These are phyloP conservation scores for Syncephalastrum contaminatum DNA, from an alignment of 371 early-diverging fungal genomes.

Conservation along the genomic window DNA sequence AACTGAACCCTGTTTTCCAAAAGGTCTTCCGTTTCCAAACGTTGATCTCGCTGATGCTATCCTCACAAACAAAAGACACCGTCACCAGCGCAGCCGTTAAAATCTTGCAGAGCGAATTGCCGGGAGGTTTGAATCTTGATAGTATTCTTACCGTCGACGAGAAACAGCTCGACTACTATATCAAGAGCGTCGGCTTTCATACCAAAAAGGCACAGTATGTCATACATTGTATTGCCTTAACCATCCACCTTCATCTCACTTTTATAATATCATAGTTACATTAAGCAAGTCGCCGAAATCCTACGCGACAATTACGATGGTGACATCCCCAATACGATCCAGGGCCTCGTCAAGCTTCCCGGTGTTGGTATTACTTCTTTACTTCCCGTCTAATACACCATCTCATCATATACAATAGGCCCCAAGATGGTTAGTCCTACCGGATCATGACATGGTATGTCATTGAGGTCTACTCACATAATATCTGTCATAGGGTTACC, in stretches of 20 bases:
- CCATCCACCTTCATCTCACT: neutral
- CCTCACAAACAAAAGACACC: constrained; percentile 96
- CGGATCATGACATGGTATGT: too few relatives aligned
- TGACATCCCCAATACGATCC: constrained; percentile 86
- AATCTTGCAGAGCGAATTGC: constrained; percentile 60
- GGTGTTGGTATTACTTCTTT: constrained; percentile 69
- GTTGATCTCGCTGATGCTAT: constrained; percentile 89
- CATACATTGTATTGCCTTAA: neutral
- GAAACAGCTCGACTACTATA: constrained; percentile 65
- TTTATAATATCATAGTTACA: constrained; percentile 39
- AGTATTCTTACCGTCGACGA: constrained; percentile 58
- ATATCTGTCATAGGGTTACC: constrained; percentile 57
- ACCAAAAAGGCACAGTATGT: constrained; percentile 73
- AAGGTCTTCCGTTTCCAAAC: constrained; percentile 84
- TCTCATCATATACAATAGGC: constrained; percentile 35
- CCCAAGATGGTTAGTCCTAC: constrained; percentile 83
- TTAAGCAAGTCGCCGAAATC: constrained; percentile 77
- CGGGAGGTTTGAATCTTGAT: constrained; percentile 64
- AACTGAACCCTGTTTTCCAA: neutral
- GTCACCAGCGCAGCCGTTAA: constrained; percentile 81
- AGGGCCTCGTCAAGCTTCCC: constrained; percentile 79
- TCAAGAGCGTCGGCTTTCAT: constrained; percentile 91
- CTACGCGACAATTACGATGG: constrained; percentile 70
- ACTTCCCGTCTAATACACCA: neutral
- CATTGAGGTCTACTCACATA: neutral